Conservation (phyloP, 352 stramenopile genomes). For the Phytophthora syringae region DNA sequence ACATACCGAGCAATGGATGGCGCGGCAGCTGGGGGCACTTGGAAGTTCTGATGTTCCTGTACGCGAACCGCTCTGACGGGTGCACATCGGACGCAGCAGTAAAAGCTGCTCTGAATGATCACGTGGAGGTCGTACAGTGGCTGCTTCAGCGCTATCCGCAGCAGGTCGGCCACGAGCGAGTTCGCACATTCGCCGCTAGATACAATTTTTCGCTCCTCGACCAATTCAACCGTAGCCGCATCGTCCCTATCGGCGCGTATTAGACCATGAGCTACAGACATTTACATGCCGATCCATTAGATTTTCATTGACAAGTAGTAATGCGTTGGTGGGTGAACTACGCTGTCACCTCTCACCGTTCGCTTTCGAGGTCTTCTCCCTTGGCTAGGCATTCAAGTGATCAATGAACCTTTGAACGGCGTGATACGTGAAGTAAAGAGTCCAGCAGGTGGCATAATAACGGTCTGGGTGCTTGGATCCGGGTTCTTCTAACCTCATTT, state of each 20-base stretch:
- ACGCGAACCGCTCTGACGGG: conserved; percentile 27
- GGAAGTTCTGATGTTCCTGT: conserved; percentile 42
- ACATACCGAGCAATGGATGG: conserved; percentile 40
- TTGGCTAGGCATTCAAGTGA: no score
- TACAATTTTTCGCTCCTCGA: conserved; percentile 42
- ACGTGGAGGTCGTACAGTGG: conserved; percentile 42
- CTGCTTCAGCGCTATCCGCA: conserved; percentile 40
- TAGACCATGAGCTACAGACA: no score
- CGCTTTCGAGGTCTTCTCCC: no score
- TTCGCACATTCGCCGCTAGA: conserved; percentile 33
- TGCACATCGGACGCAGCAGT: conserved; percentile 37
- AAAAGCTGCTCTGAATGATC: conserved; percentile 31
- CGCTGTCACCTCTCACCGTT: no score
- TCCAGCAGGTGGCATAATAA: no score
- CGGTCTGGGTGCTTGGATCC: no score
- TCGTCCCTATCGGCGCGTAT: conserved; percentile 1
- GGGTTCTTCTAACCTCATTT: no score
- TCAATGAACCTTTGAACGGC: no score
- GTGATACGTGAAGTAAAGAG: no score
- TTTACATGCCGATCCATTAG: no score
- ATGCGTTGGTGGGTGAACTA: no score
- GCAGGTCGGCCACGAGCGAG: conserved; percentile 28
- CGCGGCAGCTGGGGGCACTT: conserved; percentile 38
- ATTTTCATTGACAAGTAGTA: no score
- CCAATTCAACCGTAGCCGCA: conserved; percentile 16